Evolutionary conservation across 208 protist species (phyloP).

Genomic region (Plasmodiophora brassicae): DNA sequence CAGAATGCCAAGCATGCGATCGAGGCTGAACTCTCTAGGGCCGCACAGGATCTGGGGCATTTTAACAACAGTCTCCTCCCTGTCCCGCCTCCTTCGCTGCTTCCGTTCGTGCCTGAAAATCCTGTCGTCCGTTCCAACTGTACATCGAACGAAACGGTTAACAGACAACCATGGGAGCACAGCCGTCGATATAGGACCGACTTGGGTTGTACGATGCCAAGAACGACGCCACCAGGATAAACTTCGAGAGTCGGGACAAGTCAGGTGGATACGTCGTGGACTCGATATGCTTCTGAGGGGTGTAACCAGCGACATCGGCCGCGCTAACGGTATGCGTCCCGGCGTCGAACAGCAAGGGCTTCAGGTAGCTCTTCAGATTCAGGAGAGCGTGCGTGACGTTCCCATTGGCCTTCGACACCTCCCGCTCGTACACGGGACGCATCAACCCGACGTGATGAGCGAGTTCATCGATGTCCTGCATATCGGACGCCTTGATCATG

Average conservation of each 20-base stretch:
- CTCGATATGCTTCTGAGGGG: neutral
- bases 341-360: neutral
- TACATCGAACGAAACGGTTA: neutral
- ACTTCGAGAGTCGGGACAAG: neutral
- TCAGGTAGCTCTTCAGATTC: neutral
- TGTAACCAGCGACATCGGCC: too few species aligned
- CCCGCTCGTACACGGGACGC: neutral
- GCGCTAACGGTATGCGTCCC: neutral
- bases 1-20: neutral
- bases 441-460: neutral
- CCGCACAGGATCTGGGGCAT: neutral
- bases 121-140: neutral
- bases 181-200: neutral
- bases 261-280: neutral
- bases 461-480: neutral
- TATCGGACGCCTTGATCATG: neutral
- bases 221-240: neutral
- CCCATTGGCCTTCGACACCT: neutral
- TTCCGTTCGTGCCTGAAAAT: neutral
- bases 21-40: neutral
- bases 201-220: constrained; percentile 20
- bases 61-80: neutral
- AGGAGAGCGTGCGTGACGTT: neutral
- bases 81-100: neutral
- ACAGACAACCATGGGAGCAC: too few species aligned